Base-by-base conservation (phyloP, 129 eudicot genomes). In the Lactuca sativa region DNA sequence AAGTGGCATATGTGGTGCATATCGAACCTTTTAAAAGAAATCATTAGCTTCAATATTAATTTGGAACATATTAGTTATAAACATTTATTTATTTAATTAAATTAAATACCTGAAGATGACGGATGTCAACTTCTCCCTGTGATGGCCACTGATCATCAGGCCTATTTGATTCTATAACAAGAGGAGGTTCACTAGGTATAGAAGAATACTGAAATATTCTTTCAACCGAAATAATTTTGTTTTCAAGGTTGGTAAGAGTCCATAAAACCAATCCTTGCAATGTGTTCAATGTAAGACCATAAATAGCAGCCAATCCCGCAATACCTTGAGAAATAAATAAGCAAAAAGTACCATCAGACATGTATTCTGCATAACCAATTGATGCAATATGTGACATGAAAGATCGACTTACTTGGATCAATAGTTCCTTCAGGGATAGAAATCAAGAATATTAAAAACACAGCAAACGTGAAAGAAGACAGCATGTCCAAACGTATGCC, bases 1-100 rank as follows among this genome's bases (percentile, higher is more conserved):
- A 48, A 91, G 84, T 36, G 97, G 97, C 88, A 86, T 40, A 74
- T 91, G 93, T 32, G 88, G 90, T 21, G 92, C 96, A 75, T 91
- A 88, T n/a, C 90, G 86, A 62, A 93, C 97, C 97, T 92, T 59
- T 32, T 57, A 1, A 17, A 37, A 58, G 0, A 47, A 44, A 66
- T 25, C 30, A 25, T 25, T 25, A 9, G 30, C 1, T 25, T 25
- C 30, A 43, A 43, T 43, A 43, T 8, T 21, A 21, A 21, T 21
- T 12, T 43, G 3, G 9, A 43, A 43, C 49, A 43, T 2, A 25
- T 25, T 6, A 43, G 5, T 4, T 3, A 8, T 2, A 43, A 13
- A 43, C 3, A 43, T 2, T 3, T 43, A 43, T 34, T 38, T 33
- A 55, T 54, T 58, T 34, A 25, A 25, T 25, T 25, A 34, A 25